These are phyloP conservation scores for Cercospora nicotianae DNA, from an alignment of 2,329 filamentous ascomycete species.

Conservation along the genomic window DNA sequence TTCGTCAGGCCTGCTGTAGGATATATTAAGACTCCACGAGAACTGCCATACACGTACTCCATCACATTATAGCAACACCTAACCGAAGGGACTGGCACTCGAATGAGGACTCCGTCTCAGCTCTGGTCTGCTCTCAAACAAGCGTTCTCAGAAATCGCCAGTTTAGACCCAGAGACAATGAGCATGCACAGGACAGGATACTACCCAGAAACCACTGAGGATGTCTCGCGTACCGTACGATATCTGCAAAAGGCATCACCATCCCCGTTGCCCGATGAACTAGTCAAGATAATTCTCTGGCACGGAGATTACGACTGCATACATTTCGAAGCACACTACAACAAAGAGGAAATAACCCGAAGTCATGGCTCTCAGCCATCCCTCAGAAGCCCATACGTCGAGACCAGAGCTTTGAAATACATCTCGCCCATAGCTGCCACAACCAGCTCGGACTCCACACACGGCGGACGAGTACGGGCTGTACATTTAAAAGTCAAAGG, in stretches of 20 bases:
- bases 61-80: too few relatives aligned
- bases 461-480: conserved; percentile 14
- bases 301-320: conserved; percentile 26
- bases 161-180: neutral
- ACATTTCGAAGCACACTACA: conserved; percentile 14
- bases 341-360: neutral
- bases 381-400: conserved; percentile 13
- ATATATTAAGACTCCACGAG: neutral
- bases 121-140: conserved; percentile 1
- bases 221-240: conserved; percentile 13
- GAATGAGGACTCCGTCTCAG: neutral
- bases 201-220: conserved; percentile 14
- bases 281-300: conserved; percentile 21
- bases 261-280: conserved; percentile 18
- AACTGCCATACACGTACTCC: neutral
- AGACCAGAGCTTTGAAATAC: conserved; percentile 17
- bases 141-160: neutral
- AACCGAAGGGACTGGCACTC: neutral
- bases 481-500: conserved; percentile 14
- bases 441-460: neutral
- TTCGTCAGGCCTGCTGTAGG: neutral
- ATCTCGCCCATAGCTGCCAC: neutral
- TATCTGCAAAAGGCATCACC: conserved; percentile 14
- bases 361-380: conserved; percentile 11
- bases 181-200: neutral